These are phyloP conservation scores for Austroboletus festivus DNA, from an alignment of 768 basidiomycete species.

Conservation along the genomic window DNA sequence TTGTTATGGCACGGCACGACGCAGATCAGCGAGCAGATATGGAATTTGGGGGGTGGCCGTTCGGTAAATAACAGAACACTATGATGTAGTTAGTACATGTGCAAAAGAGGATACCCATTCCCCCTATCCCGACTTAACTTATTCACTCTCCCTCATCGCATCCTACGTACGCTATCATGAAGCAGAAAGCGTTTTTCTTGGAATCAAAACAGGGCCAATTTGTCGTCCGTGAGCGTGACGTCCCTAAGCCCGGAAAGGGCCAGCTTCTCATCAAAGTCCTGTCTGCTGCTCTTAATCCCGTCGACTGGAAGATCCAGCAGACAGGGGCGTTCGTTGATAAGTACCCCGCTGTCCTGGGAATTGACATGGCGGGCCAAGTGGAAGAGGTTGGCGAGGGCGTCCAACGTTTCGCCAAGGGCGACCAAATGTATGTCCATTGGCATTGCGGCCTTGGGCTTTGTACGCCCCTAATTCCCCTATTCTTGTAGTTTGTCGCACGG, in stretches of 20 bases:
- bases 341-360: constrained; percentile 37
- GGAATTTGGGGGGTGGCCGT: constrained; percentile 31
- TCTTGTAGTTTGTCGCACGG: constrained; percentile 18
- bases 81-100: constrained; percentile 14
- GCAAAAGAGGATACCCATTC: constrained; percentile 5
- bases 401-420: constrained; percentile 33
- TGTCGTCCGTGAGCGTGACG: constrained; percentile 21
- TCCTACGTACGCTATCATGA: constrained; percentile 5
- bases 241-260: constrained; percentile 35
- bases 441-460: background rate
- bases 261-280: constrained; percentile 43
- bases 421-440: constrained; percentile 39
- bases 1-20: constrained; percentile 31
- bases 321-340: constrained; percentile 30
- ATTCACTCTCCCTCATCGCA: constrained; percentile 5
- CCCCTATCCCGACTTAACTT: constrained; percentile 6
- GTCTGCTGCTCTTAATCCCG: constrained; percentile 43
- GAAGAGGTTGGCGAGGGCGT: constrained; percentile 39
- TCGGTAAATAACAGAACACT: constrained; percentile 24
- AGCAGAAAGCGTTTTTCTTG: constrained; percentile 31
- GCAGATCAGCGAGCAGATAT: constrained; percentile 24
- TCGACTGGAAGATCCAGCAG: constrained; percentile 39
- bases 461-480: background rate
- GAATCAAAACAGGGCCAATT: constrained; percentile 29
- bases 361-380: constrained; percentile 39